Evolutionary conservation across 148 eudicot genomes (phyloP).

Genomic region (Tetragonia tetragonoides): DNA sequence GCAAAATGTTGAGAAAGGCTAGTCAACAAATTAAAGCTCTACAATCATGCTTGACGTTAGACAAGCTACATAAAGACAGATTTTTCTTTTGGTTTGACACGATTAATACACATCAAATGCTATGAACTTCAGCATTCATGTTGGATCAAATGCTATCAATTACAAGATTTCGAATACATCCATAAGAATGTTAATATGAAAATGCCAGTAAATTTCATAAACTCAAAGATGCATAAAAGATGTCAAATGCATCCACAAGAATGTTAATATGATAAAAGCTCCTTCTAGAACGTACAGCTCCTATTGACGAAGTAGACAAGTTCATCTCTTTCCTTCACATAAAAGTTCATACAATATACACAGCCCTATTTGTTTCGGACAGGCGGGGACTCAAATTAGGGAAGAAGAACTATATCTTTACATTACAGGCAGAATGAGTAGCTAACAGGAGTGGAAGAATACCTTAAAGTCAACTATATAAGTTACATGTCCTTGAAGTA

Average conservation of each 20-base stretch:
- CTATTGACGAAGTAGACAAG: not conserved
- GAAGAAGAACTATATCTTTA: not conserved
- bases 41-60: not conserved
- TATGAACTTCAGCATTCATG: no score
- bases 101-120: not conserved
- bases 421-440: not conserved
- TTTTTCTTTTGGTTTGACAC: not conserved
- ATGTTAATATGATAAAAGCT: not conserved
- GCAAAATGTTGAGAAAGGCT: conserved; percentile 6
- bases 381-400: not conserved
- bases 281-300: not conserved
- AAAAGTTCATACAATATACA: not conserved
- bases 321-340: not conserved
- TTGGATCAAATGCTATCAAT: not conserved
- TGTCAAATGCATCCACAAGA: conserved; percentile 9
- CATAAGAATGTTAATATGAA: conserved; percentile 2
- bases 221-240: not conserved
- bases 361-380: not conserved
- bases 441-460: conserved; percentile 6
- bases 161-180: not conserved
- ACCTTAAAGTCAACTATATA: conserved; percentile 1
- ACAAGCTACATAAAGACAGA: not conserved
- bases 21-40: conserved; percentile 14
- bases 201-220: not conserved
- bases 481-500: not conserved